Percentiles rank a stretch among this genome's conserved stretches.
Conservation (phyloP, 2,329 filamentous ascomycete species). For the Aspergillus sp. region DNA sequence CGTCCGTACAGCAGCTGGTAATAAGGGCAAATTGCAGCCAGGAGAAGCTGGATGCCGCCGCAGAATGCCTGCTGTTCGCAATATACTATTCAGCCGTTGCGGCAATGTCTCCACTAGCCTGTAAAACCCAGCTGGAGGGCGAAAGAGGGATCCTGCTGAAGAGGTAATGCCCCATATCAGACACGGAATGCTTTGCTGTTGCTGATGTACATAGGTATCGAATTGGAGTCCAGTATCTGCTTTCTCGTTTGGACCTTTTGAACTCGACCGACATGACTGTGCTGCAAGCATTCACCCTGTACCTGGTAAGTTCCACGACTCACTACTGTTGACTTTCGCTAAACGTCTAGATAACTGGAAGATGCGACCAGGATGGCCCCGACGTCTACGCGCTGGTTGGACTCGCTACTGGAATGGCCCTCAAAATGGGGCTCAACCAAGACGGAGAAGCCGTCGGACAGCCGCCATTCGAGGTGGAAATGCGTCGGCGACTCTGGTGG, state of each 20-base stretch:
- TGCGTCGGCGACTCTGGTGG: constrained; percentile 26
- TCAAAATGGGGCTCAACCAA: constrained; percentile 16
- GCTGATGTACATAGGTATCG: constrained; percentile 18
- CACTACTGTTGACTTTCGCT: neutral
- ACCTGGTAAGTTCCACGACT: constrained; percentile 16
- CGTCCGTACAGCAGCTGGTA: constrained; percentile 51
- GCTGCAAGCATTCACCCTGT: constrained; percentile 23
- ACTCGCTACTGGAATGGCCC: constrained; percentile 13
- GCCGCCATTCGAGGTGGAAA: constrained; percentile 20
- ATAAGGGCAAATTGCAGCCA: constrained; percentile 33
- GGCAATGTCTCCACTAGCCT: constrained; percentile 14
- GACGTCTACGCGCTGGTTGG: constrained; percentile 12
- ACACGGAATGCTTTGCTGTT: neutral
- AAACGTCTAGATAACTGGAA: constrained; percentile 16
- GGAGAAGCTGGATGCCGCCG: neutral
- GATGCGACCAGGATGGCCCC: constrained; percentile 14
- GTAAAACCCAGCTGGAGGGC: constrained; percentile 13
- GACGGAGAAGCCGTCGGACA: constrained; percentile 4
- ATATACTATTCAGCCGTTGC: constrained; percentile 21
- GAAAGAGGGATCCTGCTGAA: constrained; percentile 10
- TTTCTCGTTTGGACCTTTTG: constrained; percentile 12
- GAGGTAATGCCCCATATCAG: constrained; percentile 6
- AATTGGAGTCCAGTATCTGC: constrained; percentile 16
- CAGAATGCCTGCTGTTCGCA: constrained; percentile 18
- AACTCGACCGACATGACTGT: constrained; percentile 15